Base-by-base conservation (phyloP, 2,329 filamentous ascomycete genomes). In the Aureobasidium lini region DNA sequence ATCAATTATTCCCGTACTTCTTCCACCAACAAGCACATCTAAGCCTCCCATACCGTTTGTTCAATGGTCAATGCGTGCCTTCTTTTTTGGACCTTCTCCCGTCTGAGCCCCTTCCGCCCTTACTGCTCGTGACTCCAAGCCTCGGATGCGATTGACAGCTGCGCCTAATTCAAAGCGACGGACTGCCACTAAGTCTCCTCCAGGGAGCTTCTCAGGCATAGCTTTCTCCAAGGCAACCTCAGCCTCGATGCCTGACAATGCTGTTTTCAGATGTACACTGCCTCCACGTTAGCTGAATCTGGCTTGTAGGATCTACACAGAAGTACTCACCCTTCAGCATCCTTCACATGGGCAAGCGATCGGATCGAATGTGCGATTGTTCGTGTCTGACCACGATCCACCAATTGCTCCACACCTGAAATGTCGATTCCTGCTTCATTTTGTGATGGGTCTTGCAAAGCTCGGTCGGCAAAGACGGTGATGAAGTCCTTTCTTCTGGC, bases 321-420 rank as follows among this genome's bases (percentile, higher is more conserved):
- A 6, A 18, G 18, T 37, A 53, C 46, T 42, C 34, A 52, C 57
- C 18, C 23, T 50, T 34, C 44, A 18, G 42, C 28, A 40, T 47
- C 34, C 42, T 57, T 18, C 16, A 16, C 42, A 16, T 11, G 37
- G 11, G 63, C 64, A 29, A 67, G 62, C 4, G 59, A 54, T 44
- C 66, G 62, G 15, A 71, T 50, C 7, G 63, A 57, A 4, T 57
- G 46, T 8, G 68, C 68, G 49, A 70, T 65, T 34, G 61, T 65
- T 16, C 66, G 64, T 18, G 67, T 63, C 52, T 71, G 69, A n/a
- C 69, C 69, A 11, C 67, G 61, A 52, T 70, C 69, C 10, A 70
- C 66, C 31, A 71, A 57, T 61, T 71, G 69, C 47, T 71, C 69
- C 13, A 71, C 46, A 11, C 62, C 62, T 16, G 63, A 63, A 10